phyloP scores from a whole-genome alignment of 106 monocot genomes.

The Acorus gramineus region DNA sequence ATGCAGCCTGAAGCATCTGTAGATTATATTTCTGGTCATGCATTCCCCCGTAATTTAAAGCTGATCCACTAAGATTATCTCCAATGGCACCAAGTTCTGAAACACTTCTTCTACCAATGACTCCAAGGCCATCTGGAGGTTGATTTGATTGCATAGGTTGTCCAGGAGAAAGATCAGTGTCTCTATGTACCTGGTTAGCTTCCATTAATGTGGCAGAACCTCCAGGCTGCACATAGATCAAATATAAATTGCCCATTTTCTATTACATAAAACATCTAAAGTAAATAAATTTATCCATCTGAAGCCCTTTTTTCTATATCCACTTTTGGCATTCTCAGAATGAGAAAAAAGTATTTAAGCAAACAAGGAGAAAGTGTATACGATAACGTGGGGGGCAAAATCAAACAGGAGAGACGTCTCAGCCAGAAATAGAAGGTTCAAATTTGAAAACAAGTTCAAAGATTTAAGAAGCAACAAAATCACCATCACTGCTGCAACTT shows the following conservation, averaged over 20 bases:
- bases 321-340: no score
- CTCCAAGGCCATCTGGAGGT: conserved; percentile 62
- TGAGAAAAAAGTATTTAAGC: no score
- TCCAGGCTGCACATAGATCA: conserved; percentile 22
- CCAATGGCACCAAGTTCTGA: conserved; percentile 86
- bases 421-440: no score
- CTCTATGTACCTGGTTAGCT: conserved; percentile 41
- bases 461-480: no score
- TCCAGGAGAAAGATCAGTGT: conserved; percentile 61
- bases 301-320: no score
- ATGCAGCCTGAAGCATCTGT: conserved; percentile 93
- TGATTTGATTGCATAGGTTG: conserved; percentile 63
- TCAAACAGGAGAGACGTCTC: no score
- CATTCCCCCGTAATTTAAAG: conserved; percentile 37
- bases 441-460: no score
- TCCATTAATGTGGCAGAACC: conserved; percentile 35
- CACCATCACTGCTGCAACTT: no score
- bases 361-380: no score
- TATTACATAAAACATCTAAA: no score
- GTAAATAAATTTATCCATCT: no score
- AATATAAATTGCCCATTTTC: background rate
- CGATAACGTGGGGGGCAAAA: no score
- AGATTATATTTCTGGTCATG: conserved; percentile 70
- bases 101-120: conserved; percentile 90
- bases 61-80: conserved; percentile 56